Conservation (phyloP, 1,284 basidiomycete species). For the Cutaneotrichosporon sp. region DNA sequence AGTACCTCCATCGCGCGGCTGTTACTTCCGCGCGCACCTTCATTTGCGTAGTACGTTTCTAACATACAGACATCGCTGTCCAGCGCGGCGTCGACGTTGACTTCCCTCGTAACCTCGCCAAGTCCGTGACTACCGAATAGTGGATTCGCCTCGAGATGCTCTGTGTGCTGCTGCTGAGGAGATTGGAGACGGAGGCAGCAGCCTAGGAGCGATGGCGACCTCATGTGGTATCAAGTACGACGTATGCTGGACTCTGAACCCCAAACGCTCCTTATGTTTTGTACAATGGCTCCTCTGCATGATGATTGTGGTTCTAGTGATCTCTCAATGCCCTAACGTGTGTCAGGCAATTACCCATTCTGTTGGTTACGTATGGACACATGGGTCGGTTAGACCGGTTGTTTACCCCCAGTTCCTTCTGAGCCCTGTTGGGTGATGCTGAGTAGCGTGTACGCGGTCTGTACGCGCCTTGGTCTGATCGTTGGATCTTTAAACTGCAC, state of each 20-base stretch:
- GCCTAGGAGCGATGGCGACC: neutral
- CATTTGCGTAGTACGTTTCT: neutral
- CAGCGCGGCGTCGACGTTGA: slow-evolving; percentile 96
- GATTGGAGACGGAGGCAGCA: neutral
- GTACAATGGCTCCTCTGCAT: slow-evolving; percentile 12
- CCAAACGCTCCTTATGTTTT: slow-evolving; percentile 3
- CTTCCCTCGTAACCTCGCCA: slow-evolving; percentile 90
- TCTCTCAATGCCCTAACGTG: neutral
- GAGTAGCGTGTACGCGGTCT: too few species aligned
- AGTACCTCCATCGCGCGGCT: slow-evolving; percentile 4
- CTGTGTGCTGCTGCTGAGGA: neutral
- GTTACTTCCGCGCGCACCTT: neutral
- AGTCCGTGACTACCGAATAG: slow-evolving; percentile 51
- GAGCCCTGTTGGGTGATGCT: too few species aligned
- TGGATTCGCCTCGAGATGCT: slow-evolving; percentile 1
- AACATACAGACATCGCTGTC: slow-evolving; percentile 74
- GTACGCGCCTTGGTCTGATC: too few species aligned
- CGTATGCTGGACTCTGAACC: slow-evolving; percentile 5
- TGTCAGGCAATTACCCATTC: too few species aligned
- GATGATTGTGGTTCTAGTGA: slow-evolving; percentile 1
- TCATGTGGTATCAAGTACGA: neutral
- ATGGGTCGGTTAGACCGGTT: too few species aligned
- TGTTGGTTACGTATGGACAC: too few species aligned
- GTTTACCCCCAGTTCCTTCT: too few species aligned
- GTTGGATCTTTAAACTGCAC: neutral